Base-by-base conservation (phyloP, 192 early-diverging fungal genomes). In the Linnemannia hyalina region DNA sequence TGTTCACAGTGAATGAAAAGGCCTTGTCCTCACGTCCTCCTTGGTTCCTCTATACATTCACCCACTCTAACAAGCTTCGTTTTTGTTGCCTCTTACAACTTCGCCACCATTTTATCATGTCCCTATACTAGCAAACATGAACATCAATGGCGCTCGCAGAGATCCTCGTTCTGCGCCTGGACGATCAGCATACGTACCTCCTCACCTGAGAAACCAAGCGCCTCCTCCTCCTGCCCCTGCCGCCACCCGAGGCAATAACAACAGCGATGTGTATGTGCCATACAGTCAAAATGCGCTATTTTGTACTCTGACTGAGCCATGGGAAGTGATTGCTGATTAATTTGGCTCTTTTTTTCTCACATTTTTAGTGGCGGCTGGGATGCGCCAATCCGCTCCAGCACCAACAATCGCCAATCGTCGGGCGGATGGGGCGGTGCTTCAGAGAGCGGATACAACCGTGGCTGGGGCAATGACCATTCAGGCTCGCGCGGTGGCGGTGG, bases 371-470 rank as follows among this genome's bases (percentile, higher is more conserved):
- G 16, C 65, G 76, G 82, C 69, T 85, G 82, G 82, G 82, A 80
- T 40, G 63, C 74, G 15, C 82, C 82, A 52, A 42, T 54, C 32
- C 82, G 82, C 6, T 70, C 76, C 4, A 29, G 72, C 70, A 77
- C 44, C 73, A 75, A 55, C 49, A 73, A 70, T 65, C 73, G 68
- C 68, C 60, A 65, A 10, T 65, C 60, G 7, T 60, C 71, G 26
- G 68, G 78, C 20, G 69, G 78, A n/a, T 85, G 82, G 82, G 82
- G 82, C 22, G 82, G 77, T 18, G 82, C 82, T 26, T 85, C 82
- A 20, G 82, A 85, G 22, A 85, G 82, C n/a, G 82, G 82, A 68
- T 85, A 85, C 55, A 85, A 80, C 69, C 82, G 82, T 23, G 82
- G 82, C 7, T 85, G 82, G 82, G 36, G 54, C 52, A 80, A 85